phyloP scores from a whole-genome alignment of 23 red algal species.

The Agarophyton chilense region DNA sequence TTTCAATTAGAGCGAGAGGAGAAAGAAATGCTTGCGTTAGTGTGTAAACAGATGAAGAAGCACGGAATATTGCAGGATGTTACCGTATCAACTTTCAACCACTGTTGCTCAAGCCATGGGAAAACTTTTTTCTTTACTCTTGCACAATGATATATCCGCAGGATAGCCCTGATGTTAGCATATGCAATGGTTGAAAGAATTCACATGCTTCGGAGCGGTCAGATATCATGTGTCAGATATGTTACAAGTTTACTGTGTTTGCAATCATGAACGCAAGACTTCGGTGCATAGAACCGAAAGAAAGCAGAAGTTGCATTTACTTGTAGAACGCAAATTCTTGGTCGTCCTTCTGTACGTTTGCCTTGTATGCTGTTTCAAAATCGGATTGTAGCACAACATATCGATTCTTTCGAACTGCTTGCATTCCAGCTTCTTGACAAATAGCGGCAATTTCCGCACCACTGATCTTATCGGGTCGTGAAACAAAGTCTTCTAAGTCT shows the following conservation, averaged over 20 bases:
- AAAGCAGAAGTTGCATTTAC: constrained; percentile 40
- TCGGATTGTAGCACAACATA: constrained; percentile 95
- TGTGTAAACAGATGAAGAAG: too few relatives aligned
- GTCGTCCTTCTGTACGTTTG: constrained; percentile 91
- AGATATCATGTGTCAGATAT: background rate
- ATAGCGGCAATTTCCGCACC: constrained; percentile 98
- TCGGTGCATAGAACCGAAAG: background rate
- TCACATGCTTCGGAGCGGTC: too few relatives aligned
- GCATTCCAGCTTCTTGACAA: constrained; percentile 99
- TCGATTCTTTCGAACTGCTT: constrained; percentile 94
- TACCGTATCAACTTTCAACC: too few relatives aligned
- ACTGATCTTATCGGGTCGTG: constrained; percentile 91
- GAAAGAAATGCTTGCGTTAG: too few relatives aligned
- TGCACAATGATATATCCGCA: too few relatives aligned
- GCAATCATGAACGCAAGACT: background rate
- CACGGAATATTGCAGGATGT: too few relatives aligned
- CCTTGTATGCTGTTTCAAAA: constrained; percentile 99
- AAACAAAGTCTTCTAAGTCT: constrained; percentile 98
- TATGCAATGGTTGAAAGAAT: too few relatives aligned
- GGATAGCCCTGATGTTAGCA: too few relatives aligned
- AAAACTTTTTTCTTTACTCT: too few relatives aligned
- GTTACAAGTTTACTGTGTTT: background rate
- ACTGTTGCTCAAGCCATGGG: too few relatives aligned
- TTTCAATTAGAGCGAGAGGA: too few relatives aligned
- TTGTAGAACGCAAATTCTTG: constrained; percentile 98